These are phyloP conservation scores for Xylaria sp. DNA, from an alignment of 2,329 filamentous ascomycete genomes.

Conservation along the genomic window DNA sequence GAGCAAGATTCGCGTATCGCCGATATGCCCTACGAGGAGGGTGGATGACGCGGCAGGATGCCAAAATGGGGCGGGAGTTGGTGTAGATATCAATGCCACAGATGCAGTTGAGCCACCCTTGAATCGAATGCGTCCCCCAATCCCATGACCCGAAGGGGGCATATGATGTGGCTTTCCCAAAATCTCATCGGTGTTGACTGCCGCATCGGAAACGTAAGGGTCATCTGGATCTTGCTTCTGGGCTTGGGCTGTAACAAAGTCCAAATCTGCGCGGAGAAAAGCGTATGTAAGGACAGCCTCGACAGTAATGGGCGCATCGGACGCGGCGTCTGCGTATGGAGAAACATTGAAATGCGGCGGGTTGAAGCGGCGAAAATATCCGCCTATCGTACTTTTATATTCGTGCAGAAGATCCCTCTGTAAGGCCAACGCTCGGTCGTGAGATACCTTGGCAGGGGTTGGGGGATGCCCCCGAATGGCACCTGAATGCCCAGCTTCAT, in stretches of 20 bases:
- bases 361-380: constrained; percentile 91
- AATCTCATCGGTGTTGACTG: constrained; percentile 84
- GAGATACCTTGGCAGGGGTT: constrained; percentile 57
- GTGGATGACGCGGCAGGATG: constrained; percentile 86
- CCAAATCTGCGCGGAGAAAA: constrained; percentile 90
- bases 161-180: constrained; percentile 65
- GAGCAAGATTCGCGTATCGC: constrained; percentile 88
- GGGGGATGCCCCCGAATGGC: constrained; percentile 49
- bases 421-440: constrained; percentile 67
- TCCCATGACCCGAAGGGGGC: constrained; percentile 62
- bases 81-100: constrained; percentile 87
- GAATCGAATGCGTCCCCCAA: constrained; percentile 80
- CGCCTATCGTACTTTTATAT: constrained; percentile 86
- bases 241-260: constrained; percentile 91
- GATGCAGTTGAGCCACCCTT: constrained; percentile 94
- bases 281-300: constrained; percentile 87
- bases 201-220: constrained; percentile 71
- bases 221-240: constrained; percentile 78
- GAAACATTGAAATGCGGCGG: constrained; percentile 72
- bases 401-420: constrained; percentile 73
- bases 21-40: constrained; percentile 86
- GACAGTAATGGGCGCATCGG: constrained; percentile 60
- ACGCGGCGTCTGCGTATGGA: constrained; percentile 41
- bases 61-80: constrained; percentile 92
- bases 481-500: constrained; percentile 45